Base-by-base conservation (phyloP, 495 filamentous ascomycete genomes). In the Penicillium canariense region DNA sequence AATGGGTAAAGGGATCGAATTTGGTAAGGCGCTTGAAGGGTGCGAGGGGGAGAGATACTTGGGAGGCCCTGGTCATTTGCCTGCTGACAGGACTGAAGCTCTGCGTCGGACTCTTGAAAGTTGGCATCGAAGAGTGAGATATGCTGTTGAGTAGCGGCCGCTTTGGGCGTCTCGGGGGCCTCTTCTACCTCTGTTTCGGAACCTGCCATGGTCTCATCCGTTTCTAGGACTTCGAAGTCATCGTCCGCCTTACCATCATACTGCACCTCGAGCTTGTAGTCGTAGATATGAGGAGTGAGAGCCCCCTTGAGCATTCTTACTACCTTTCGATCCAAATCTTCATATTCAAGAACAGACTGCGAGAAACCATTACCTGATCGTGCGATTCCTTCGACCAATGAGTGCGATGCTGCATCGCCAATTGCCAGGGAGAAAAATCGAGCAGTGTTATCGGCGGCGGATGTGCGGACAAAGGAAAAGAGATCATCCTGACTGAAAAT, bases 241-340 rank as follows among this genome's bases (percentile, higher is more conserved):
- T 80, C 74, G 32, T 80, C 78, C 12, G 61, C 50, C 5, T 61
- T 67, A 47, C 69, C 68, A 28, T 67, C 71, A 60, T 85, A 85
- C 58, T 82, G 77, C 45, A 87, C 69, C 44, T 87, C 82, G 3
- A 88, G 61, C 0, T 68, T 76, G 54, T 84, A 89, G 51, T 84
- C 76, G 20, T 58, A 73, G 40, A 87, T 66, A 54, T 88, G 82
- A 1, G 84, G 83, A 4, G 77, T 77, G 25, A 90, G 60, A 0
- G 84, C 83, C 0, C 79, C 85, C 58, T 89, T 88, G 38, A 91
- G 68, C 83, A 90, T 89, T 7, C 86, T 76, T 7, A 90, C 75
- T 4, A 89, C 76, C 63, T 87, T 87, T 48, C 65, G 74, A 54
- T 85, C 80, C 52, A 86, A 75, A 56, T 79, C 77, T 52, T 89